Evolutionary conservation across 2,329 filamentous ascomycete species (phyloP).

Genomic region (Shiraia bambusicola): DNA sequence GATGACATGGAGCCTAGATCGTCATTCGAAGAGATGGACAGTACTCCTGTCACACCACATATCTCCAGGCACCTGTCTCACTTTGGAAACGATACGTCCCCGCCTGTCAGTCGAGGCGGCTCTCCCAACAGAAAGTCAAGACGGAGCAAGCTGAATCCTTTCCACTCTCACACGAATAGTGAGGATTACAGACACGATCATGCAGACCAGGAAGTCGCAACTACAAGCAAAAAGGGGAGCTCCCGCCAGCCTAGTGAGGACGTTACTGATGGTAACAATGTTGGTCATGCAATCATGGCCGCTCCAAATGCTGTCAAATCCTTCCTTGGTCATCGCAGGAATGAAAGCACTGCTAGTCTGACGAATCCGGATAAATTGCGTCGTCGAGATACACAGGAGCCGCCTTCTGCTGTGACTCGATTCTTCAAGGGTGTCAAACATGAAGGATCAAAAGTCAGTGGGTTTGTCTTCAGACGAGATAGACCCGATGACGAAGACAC

Average conservation of each 20-base stretch:
- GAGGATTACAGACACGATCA: conserved; percentile 33
- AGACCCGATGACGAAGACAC: conserved; percentile 47
- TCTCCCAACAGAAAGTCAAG: conserved; percentile 40
- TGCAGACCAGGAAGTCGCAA: conserved; percentile 19
- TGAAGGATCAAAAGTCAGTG: conserved; percentile 63
- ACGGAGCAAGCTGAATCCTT: conserved; percentile 44
- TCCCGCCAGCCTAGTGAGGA: conserved; percentile 39
- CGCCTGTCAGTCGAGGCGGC: conserved; percentile 36
- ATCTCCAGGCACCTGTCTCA: conserved; percentile 33
- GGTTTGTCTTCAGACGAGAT: conserved; percentile 62
- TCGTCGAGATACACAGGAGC: conserved; percentile 46
- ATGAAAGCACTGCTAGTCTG: conserved; percentile 42
- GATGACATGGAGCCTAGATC: conserved; percentile 39
- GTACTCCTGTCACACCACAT: conserved; percentile 43
- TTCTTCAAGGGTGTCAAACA: conserved; percentile 78
- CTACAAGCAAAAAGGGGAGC: conserved; percentile 25
- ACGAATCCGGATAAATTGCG: conserved; percentile 29
- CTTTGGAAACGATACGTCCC: conserved; percentile 40
- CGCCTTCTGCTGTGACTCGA: conserved; percentile 62
- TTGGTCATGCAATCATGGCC: conserved; percentile 31
- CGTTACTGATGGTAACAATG: conserved; percentile 29
- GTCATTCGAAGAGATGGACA: conserved; percentile 43
- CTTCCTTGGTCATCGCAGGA: conserved; percentile 39
- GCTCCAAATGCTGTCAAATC: conserved; percentile 39
- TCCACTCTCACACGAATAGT: conserved; percentile 42